phyloP scores from a whole-genome alignment of 371 early-diverging fungal species.

The Homolaphlyctis polyrhiza region DNA sequence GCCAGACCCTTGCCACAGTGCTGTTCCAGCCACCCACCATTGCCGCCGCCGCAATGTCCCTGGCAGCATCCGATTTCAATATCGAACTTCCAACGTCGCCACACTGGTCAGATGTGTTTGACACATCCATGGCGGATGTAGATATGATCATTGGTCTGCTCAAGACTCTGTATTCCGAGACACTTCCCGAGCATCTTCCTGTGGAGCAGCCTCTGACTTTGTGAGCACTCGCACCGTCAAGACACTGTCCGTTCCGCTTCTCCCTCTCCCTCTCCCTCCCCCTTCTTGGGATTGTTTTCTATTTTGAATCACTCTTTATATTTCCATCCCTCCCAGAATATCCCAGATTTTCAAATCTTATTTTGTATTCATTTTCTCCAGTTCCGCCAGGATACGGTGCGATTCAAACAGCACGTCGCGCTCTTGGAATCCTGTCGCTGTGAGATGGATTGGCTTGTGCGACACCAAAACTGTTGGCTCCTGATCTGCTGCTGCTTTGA shows the following conservation, averaged over 20 bases:
- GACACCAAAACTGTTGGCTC: neutral
- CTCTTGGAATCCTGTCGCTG: neutral
- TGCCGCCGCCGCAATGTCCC: conserved; percentile 84
- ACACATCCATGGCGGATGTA: conserved; percentile 64
- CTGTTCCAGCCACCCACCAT: conserved; percentile 83
- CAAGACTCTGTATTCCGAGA: neutral
- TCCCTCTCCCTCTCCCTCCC: too few relatives aligned
- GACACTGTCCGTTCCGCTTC: too few relatives aligned
- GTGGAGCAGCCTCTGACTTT: neutral
- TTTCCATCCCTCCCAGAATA: too few relatives aligned
- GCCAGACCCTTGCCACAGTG: conserved; percentile 74
- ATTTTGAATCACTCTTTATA: too few relatives aligned
- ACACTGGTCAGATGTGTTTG: conserved; percentile 90
- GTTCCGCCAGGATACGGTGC: neutral
- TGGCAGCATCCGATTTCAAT: conserved; percentile 65
- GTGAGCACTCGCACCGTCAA: too few relatives aligned
- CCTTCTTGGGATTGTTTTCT: too few relatives aligned
- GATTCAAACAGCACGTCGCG: neutral
- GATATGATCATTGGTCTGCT: conserved; percentile 14
- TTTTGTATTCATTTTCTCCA: too few relatives aligned
- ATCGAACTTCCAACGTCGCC: conserved; percentile 64
- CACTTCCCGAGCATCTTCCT: neutral
- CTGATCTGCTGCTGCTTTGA: neutral
- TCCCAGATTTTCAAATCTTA: too few relatives aligned
- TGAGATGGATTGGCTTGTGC: neutral